phyloP scores from a whole-genome alignment of 2,329 filamentous ascomycete species.

The Penicillium sp. region DNA sequence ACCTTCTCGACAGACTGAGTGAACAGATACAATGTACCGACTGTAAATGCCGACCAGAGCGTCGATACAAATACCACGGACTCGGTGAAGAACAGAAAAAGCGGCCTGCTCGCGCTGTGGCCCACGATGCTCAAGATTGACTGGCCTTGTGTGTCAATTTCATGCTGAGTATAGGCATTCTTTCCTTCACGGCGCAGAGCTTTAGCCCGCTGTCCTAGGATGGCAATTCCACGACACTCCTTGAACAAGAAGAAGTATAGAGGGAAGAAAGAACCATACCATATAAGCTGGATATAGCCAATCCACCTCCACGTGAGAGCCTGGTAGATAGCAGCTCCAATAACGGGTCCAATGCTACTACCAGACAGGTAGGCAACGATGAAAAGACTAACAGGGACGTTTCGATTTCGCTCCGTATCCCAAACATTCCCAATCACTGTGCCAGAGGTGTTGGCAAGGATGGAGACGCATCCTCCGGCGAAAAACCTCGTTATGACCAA shows the following conservation, averaged over 20 bases:
- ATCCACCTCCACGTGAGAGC: conserved; percentile 38
- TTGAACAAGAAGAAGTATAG: conserved; percentile 41
- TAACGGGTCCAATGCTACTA: conserved; percentile 46
- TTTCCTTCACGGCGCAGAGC: conserved; percentile 33
- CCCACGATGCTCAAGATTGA: conserved; percentile 28
- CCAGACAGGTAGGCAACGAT: conserved; percentile 44
- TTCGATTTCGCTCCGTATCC: conserved; percentile 35
- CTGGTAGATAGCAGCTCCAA: conserved; percentile 38
- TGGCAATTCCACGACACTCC: conserved; percentile 44
- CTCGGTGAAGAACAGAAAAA: conserved; percentile 42
- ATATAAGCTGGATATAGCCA: conserved; percentile 45
- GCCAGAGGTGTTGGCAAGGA: conserved; percentile 38
- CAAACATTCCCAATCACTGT: conserved; percentile 34
- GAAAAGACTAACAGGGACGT: conserved; percentile 43
- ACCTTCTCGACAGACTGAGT: conserved; percentile 45
- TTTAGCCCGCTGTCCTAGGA: conserved; percentile 37
- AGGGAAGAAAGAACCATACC: conserved; percentile 37
- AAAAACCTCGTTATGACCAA: conserved; percentile 46
- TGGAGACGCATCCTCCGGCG: conserved; percentile 43
- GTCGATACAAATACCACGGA: conserved; percentile 45
- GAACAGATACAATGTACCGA: conserved; percentile 46
- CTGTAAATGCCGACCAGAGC: conserved; percentile 46
- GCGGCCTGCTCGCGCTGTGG: conserved; percentile 38
- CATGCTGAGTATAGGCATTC: conserved; percentile 28
- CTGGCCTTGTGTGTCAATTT: conserved; percentile 36